A percentile compares a stretch with the other conserved stretches of the same genome.
phyloP scores from a whole-genome alignment of 768 basidiomycete species.

The Tulasnella calospora region DNA sequence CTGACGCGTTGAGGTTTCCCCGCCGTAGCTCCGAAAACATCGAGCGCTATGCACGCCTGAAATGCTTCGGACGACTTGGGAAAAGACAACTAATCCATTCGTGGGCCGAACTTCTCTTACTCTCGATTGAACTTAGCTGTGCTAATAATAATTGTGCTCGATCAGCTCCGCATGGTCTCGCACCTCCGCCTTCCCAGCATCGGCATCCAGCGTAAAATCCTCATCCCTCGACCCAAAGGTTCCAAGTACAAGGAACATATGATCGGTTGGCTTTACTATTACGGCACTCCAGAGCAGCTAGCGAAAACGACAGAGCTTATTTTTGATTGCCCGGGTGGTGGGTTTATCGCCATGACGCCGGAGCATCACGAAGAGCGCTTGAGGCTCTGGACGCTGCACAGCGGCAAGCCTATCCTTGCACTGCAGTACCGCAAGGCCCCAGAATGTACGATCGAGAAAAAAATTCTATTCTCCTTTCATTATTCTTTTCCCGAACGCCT shows the following conservation, averaged over 20 bases:
- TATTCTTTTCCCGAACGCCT: not conserved
- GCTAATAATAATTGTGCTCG: constrained; percentile 20
- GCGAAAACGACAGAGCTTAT: constrained; percentile 70
- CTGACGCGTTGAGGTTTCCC: not conserved
- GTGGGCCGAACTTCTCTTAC: constrained; percentile 42
- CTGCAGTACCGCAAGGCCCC: constrained; percentile 96
- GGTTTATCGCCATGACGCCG: constrained; percentile 93
- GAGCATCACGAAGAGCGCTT: constrained; percentile 95
- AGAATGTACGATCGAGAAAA: constrained; percentile 59
- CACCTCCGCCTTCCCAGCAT: constrained; percentile 53
- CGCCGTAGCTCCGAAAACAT: constrained; percentile 72
- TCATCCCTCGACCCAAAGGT: constrained; percentile 72
- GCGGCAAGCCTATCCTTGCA: constrained; percentile 72
- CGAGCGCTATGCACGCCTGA: constrained; percentile 93
- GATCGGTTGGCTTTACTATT: constrained; percentile 76
- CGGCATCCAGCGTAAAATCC: constrained; percentile 63
- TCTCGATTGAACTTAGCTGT: not conserved
- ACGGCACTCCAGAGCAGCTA: constrained; percentile 59
- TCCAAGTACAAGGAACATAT: constrained; percentile 80
- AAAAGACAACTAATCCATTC: constrained; percentile 92
- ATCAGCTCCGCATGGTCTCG: constrained; percentile 62
- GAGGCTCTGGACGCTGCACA: constrained; percentile 74
- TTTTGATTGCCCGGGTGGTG: constrained; percentile 91
- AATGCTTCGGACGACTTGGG: constrained; percentile 94
- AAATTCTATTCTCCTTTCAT: not conserved